These are phyloP conservation scores for Xylaria sp. DNA, from an alignment of 495 filamentous ascomycete species.

Conservation along the genomic window DNA sequence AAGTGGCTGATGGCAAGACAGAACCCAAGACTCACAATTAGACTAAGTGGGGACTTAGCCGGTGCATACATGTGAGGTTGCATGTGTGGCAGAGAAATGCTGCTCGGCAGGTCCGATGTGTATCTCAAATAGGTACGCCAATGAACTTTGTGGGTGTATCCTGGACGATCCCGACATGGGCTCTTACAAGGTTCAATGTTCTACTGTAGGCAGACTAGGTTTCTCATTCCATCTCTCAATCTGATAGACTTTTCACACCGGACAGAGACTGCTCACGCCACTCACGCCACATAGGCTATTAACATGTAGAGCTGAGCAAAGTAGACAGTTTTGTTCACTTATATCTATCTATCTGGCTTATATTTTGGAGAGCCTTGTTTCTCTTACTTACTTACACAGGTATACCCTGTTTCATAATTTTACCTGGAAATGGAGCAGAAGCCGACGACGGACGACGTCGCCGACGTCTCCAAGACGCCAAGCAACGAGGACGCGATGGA, in stretches of 20 bases:
- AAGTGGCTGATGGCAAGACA: neutral
- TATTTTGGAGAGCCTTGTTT: neutral
- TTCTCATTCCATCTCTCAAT: neutral
- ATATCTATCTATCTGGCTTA: neutral
- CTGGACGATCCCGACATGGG: neutral
- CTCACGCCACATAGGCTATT: neutral
- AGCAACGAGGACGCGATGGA: neutral
- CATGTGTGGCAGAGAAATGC: neutral
- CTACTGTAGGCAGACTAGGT: neutral
- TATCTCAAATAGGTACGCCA: neutral
- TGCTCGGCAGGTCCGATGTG: neutral
- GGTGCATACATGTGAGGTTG: too few species aligned
- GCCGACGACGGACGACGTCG: neutral
- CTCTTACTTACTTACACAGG: neutral
- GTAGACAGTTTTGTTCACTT: neutral
- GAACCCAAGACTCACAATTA: neutral
- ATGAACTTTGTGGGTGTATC: neutral
- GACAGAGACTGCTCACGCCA: neutral
- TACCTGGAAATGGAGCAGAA: neutral
- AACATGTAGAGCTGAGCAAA: neutral
- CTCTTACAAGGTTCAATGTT: neutral
- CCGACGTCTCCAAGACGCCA: constrained; percentile 7
- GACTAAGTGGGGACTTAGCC: constrained; percentile 3
- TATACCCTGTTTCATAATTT: neutral
- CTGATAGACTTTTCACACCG: neutral